Evolutionary conservation across 805 yeast genomes (phyloP).

Genomic region (Ogataea siamensis): DNA sequence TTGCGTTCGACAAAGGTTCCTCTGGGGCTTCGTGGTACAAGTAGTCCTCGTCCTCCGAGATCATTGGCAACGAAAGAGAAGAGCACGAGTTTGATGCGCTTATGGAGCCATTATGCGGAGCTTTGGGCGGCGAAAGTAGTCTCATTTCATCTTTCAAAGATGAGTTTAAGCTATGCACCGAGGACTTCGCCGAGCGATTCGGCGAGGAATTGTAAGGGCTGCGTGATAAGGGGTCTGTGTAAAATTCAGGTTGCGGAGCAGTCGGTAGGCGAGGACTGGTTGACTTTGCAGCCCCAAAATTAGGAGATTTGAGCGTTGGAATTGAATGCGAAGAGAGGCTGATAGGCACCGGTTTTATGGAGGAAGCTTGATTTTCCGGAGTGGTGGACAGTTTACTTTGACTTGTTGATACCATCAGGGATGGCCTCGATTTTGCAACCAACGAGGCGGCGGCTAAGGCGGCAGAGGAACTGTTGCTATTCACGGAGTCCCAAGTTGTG

Average conservation of each 20-base stretch:
- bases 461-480: slow-evolving; percentile 29
- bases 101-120: slow-evolving; percentile 3
- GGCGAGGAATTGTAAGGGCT: slow-evolving; percentile 15
- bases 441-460: slow-evolving; percentile 37
- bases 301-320: slow-evolving; percentile 14
- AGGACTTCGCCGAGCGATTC: slow-evolving; percentile 7
- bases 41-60: slow-evolving; percentile 22
- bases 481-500: slow-evolving; percentile 30
- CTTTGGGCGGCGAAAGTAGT: slow-evolving; percentile 12
- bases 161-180: slow-evolving; percentile 11
- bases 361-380: slow-evolving; percentile 1
- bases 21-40: neutral
- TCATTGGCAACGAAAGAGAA: slow-evolving; percentile 22
- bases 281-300: slow-evolving; percentile 4
- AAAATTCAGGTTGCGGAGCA: slow-evolving; percentile 11
- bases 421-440: slow-evolving; percentile 34
- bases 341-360: slow-evolving; percentile 2
- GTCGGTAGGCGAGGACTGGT: slow-evolving; percentile 1
- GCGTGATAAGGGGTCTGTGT: slow-evolving; percentile 12
- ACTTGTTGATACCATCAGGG: slow-evolving; percentile 25
- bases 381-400: slow-evolving; percentile 1
- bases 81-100: slow-evolving; percentile 19
- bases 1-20: neutral
- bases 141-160: slow-evolving; percentile 10
- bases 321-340: slow-evolving; percentile 6